These are phyloP conservation scores for Cenchrus purpureus DNA, from an alignment of 176 grass and related monocot species.

Conservation along the genomic window DNA sequence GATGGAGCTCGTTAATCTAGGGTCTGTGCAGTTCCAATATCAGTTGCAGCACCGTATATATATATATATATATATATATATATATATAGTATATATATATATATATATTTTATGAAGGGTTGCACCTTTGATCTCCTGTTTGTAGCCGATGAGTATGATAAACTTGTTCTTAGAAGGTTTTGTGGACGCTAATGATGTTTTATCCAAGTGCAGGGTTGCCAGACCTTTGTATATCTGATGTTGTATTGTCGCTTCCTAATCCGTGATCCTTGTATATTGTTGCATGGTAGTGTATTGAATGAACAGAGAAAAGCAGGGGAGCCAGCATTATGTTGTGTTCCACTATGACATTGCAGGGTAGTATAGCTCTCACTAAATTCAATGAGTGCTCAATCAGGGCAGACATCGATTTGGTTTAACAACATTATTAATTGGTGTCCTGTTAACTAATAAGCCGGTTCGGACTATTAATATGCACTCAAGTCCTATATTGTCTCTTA, in stretches of 20 bases:
- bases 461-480: slow-evolving; percentile 23
- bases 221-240: no score
- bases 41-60: no score
- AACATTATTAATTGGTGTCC: background rate
- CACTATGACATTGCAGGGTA: slow-evolving; percentile 36
- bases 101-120: background rate
- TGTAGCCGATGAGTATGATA: background rate
- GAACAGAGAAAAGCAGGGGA: slow-evolving; percentile 1
- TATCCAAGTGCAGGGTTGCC: background rate
- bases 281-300: background rate
- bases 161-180: background rate
- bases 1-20: no score
- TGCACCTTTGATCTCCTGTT: background rate
- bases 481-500: slow-evolving; percentile 9
- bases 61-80: no score
- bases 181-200: background rate
- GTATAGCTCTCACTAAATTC: slow-evolving; percentile 40
- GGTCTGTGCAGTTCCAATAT: no score
- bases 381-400: slow-evolving; percentile 15
- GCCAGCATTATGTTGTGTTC: slow-evolving; percentile 35
- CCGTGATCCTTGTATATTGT: slow-evolving; percentile 2
- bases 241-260: background rate
- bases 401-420: slow-evolving; percentile 28
- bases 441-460: slow-evolving; percentile 30
- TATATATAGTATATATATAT: no score